Evolutionary conservation across 1,284 basidiomycete species (phyloP), one percentile per base, ranked within the genome.

Genomic region (Pholiota adiposa): DNA sequence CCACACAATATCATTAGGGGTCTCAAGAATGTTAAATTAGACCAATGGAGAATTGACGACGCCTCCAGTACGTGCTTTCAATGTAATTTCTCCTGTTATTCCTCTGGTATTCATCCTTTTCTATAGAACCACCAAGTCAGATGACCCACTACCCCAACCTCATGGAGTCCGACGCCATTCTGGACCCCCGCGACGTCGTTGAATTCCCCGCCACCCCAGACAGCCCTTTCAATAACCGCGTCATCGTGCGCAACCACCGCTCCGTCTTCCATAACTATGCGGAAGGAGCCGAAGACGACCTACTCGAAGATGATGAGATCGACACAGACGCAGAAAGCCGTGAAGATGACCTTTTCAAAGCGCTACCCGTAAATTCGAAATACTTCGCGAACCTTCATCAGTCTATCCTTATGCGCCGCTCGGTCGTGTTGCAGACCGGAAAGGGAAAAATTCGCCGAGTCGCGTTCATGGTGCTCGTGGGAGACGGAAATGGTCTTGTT

Each of bases 401-500:
- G 25, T 89, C 86, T 63, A 81, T 84, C 1, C 77, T 92, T 60
- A 72, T 89, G 65, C 72, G 70, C 46, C 84, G 87, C 3, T 80
- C 85, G 50, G 86, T 93, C 66, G 87, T 86, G 3, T 89, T 92
- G 64, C 93, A 95, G 81, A 95, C 93, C 0, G 87, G 88, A 55
- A 96, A 96, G 75, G 94, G 94, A 38, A 94, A 93, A 69, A 87
- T 89, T 60, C 83, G 85, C 25, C 84, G 87, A 41, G 78, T 84
- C 65, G 87, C 87, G 61, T 77, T 81, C 50, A 84, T 94, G 69
- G 84, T 90, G 64, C 86, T 98, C 59, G 90, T 93, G 34, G 97
- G 97, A 19, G 88, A 93, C 69, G 92, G 92, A 7, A 81, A 91
- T 44, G 97, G 97, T 0, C 81, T 98, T 21, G 90, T 99, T 0